Base-by-base conservation (phyloP, 2,329 filamentous ascomycete species). In the Clonostachys rhizophaga region DNA sequence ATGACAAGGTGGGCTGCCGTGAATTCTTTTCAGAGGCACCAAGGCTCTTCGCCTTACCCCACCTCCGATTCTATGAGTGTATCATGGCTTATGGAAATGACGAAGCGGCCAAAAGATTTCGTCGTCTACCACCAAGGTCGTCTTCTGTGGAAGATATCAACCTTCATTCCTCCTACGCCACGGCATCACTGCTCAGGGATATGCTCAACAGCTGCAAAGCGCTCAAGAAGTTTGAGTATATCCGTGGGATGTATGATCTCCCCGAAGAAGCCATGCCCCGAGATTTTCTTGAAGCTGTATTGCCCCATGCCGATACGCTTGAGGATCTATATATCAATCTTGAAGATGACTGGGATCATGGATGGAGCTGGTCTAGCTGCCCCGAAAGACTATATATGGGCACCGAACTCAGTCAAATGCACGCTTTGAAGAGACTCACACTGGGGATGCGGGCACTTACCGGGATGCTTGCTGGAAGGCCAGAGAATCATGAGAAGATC, bases 291-390 rank as follows among this genome's bases (percentile, higher is more conserved):
- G 43, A 52, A 5, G 42, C 40, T 9, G 24, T 52, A 5, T 37
- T 50, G 12, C 46, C 47, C 1, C 48, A 47, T 30, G 39, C 48
- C 7, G 30, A 34, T 6, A 49, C 47, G 1, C 48, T 52, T 12
- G 48, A 50, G 34, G 46, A 46, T 14, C 48, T 53, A 5, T 45
- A 52, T 18, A 14, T 46, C 12, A 42, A 52, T 14, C 47, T 44
- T 18, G 42, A 46, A 5, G 49, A 50, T n/a, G 40, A 43, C 30
- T 47, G 42, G 50, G 17, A 37, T 9, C 47, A 46, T 9, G 13
- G 7, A 34, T 30, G 24, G 24, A 40, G 36, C 24, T 37, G 34
- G 34, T 12, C 17, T 3, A n/a, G 42, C 2, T 13, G 5, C 17
- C 34, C 44, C 4, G 33, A 48, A 2, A 46, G 44, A 24, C 16